These are phyloP conservation scores for Xylaria flabelliformis DNA, from an alignment of 495 filamentous ascomycete species.

Conservation along the genomic window DNA sequence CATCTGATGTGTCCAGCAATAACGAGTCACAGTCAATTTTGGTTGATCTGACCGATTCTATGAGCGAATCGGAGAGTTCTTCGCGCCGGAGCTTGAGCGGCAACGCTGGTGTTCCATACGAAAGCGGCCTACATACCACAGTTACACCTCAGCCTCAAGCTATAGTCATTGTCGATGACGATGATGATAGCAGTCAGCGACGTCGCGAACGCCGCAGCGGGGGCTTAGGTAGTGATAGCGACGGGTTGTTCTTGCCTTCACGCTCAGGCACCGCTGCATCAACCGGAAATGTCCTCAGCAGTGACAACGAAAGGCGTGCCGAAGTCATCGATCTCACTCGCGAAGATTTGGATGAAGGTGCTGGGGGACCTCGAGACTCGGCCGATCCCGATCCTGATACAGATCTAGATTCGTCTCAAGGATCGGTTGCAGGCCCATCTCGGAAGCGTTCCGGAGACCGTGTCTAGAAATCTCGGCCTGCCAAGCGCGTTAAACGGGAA, in stretches of 20 bases:
- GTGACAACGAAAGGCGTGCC: not conserved
- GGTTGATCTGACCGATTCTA: not conserved
- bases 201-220: not conserved
- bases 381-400: not conserved
- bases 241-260: not conserved
- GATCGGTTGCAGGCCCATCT: not conserved
- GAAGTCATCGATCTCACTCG: slow-evolving; percentile 4
- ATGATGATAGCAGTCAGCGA: not conserved
- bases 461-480: not conserved
- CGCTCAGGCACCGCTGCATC: not conserved
- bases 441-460: slow-evolving; percentile 2
- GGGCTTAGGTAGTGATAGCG: not conserved
- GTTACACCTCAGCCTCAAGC: slow-evolving; percentile 2
- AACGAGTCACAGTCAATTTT: not conserved
- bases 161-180: slow-evolving; percentile 18
- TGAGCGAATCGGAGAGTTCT: not conserved
- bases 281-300: not conserved
- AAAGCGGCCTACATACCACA: not conserved
- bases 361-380: not conserved
- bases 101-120: not conserved
- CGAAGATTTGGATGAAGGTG: not conserved
- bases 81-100: not conserved
- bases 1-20: not conserved
- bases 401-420: not conserved
- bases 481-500: not conserved